A percentile compares a stretch with the other conserved stretches of the same genome.
These are phyloP conservation scores for Tetrahymena thermophila DNA, from an alignment of 73 alveolate species.

Conservation along the genomic window DNA sequence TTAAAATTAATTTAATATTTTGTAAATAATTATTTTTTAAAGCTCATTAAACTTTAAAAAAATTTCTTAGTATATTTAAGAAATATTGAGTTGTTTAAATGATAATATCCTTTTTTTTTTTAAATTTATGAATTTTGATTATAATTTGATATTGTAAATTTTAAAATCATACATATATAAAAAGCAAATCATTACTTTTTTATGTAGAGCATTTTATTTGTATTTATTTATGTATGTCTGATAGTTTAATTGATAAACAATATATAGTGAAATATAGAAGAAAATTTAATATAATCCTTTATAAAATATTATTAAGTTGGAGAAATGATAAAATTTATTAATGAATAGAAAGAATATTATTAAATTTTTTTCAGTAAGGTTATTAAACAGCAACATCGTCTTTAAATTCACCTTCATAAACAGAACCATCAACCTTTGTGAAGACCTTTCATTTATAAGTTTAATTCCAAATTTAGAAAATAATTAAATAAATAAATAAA, in stretches of 20 bases:
- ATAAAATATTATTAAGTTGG: neutral
- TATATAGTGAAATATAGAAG: neutral
- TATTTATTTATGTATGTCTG: neutral
- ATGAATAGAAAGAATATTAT: neutral
- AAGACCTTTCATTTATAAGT: neutral
- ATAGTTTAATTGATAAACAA: neutral
- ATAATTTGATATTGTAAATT: too few species aligned
- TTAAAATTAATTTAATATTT: too few species aligned
- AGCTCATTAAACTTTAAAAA: too few species aligned
- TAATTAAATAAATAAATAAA: neutral
- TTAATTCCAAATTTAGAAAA: neutral
- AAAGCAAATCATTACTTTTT: too few species aligned
- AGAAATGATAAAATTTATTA: neutral
- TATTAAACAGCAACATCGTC: neutral
- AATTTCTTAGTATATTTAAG: too few species aligned
- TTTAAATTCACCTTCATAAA: neutral
- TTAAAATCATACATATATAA: too few species aligned
- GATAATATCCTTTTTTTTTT: too few species aligned
- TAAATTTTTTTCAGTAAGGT: neutral
- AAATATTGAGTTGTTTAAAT: too few species aligned
- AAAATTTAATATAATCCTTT: neutral
- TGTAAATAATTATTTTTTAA: too few species aligned
- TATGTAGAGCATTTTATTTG: too few species aligned
- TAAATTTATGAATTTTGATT: too few species aligned
- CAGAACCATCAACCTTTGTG: neutral